A percentile compares a stretch with the other conserved stretches of the same genome.
These are phyloP conservation scores for Trypanosomatidae sp. DNA, from an alignment of 208 protist genomes.

Conservation along the genomic window DNA sequence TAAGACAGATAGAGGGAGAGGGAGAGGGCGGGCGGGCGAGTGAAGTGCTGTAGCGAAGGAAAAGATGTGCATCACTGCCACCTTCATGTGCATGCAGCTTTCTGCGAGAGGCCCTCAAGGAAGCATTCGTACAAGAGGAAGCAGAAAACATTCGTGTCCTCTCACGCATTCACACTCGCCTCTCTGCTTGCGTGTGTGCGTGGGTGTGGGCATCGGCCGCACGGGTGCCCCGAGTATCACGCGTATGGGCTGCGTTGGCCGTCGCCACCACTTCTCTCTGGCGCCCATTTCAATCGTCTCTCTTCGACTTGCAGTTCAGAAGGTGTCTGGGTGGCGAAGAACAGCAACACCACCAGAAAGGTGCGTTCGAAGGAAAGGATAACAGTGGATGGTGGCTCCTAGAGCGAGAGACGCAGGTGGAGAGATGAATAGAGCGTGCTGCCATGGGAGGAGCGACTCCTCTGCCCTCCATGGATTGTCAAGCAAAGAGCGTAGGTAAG, in stretches of 20 bases:
- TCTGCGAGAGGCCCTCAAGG: background rate
- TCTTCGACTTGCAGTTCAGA: background rate
- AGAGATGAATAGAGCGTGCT: background rate
- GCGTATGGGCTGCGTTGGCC: background rate
- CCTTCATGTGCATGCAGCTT: background rate
- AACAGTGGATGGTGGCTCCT: background rate
- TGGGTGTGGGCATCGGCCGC: background rate
- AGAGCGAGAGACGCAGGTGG: background rate
- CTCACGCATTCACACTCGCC: background rate
- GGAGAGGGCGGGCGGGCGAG: background rate
- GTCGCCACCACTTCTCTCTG: background rate
- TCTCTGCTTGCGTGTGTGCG: background rate
- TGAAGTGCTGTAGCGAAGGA: background rate
- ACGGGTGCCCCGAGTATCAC: background rate
- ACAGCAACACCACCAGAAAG: background rate
- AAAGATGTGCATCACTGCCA: background rate
- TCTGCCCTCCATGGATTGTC: background rate
- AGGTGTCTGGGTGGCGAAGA: background rate
- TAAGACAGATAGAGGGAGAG: background rate
- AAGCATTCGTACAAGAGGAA: background rate
- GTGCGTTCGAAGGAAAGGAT: background rate
- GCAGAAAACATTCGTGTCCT: background rate
- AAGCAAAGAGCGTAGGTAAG: background rate
- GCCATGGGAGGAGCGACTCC: background rate
- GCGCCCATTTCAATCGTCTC: background rate